Conservation (phyloP, 108 stramenopile genomes). For the Chaetoceros tenuissimus region DNA sequence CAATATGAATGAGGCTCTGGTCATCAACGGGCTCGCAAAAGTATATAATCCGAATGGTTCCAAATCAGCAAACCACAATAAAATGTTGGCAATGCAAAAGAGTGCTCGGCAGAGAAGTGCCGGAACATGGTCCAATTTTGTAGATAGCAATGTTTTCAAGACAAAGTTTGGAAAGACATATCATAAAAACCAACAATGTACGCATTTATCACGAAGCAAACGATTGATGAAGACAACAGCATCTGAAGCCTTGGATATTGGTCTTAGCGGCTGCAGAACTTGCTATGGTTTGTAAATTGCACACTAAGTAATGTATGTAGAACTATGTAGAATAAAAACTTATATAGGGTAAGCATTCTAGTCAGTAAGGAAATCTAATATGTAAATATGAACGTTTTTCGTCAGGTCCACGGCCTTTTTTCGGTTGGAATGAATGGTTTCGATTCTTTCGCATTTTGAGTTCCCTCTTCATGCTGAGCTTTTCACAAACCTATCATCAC, state of each 20-base stretch:
- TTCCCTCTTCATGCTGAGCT: too few species aligned
- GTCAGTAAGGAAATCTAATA: too few species aligned
- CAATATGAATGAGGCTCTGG: conserved; percentile 73
- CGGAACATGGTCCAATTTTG: conserved; percentile 30
- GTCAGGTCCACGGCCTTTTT: too few species aligned
- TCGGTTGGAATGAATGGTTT: too few species aligned
- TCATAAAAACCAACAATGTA: conserved; percentile 43
- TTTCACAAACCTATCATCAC: too few species aligned
- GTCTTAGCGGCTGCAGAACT: conserved; percentile 65
- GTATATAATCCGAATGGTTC: conserved; percentile 40
- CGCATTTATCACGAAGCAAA: conserved; percentile 35
- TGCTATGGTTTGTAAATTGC: too few species aligned
- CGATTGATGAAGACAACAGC: conserved; percentile 29
- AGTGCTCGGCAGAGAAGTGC: conserved; percentile 26
- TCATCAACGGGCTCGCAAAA: conserved; percentile 46
- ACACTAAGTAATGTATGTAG: too few species aligned
- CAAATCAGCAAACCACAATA: conserved; percentile 46
- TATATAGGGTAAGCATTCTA: too few species aligned
- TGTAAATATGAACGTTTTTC: too few species aligned
- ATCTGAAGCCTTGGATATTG: conserved; percentile 45
- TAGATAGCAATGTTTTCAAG: conserved; percentile 31
- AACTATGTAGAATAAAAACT: too few species aligned
- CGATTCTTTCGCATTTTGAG: too few species aligned
- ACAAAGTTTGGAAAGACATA: conserved; percentile 62
- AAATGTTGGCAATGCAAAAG: conserved; percentile 43